Percentiles rank a stretch among this genome's conserved stretches.
Evolutionary conservation across 495 filamentous ascomycete genomes (phyloP).

Genomic region (Penicillium maclennaniae): DNA sequence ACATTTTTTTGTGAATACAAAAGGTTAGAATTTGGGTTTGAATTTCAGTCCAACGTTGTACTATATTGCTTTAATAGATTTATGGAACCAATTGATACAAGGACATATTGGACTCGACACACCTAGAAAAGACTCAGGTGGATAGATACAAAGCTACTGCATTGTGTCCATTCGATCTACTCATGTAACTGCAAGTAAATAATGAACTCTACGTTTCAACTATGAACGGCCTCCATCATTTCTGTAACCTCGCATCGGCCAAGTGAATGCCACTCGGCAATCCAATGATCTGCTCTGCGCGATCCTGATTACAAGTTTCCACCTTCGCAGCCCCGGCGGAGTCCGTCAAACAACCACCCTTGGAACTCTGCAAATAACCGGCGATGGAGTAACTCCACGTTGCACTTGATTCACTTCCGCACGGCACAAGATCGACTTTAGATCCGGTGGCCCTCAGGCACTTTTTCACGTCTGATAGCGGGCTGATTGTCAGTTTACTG

Average conservation of each 20-base stretch:
- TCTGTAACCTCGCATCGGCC: background rate
- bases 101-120: background rate
- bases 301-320: conserved; percentile 15
- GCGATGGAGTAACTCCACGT: conserved; percentile 26
- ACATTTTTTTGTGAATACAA: conserved; percentile 3
- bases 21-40: background rate
- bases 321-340: conserved; percentile 4
- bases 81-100: background rate
- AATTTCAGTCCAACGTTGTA: background rate
- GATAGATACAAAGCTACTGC: background rate
- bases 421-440: conserved; percentile 11
- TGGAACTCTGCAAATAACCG: conserved; percentile 24
- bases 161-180: background rate
- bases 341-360: conserved; percentile 23
- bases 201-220: background rate
- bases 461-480: conserved; percentile 18
- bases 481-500: conserved; percentile 18
- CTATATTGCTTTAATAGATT: background rate
- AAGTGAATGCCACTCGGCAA: conserved; percentile 28
- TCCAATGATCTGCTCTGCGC: conserved; percentile 29
- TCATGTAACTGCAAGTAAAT: background rate
- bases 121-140: background rate
- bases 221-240: background rate
- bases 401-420: conserved; percentile 9
- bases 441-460: conserved; percentile 17